Conservation (phyloP, 306 rosid genomes). For the Sicyos baderoa region DNA sequence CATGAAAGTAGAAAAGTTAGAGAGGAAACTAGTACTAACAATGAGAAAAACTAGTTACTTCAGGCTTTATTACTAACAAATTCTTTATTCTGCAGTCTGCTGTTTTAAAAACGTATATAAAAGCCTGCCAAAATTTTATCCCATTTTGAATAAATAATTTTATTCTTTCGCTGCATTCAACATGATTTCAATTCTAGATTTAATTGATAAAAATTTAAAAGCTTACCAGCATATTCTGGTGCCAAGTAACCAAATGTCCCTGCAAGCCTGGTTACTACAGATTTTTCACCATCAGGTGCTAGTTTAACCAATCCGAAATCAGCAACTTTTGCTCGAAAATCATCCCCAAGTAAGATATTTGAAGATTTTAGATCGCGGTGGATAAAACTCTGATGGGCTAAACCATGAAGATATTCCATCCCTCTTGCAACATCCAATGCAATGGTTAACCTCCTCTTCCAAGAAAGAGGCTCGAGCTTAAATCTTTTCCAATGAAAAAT, state of each 20-base stretch:
- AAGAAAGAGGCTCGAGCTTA: slow-evolving; percentile 74
- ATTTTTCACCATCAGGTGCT: slow-evolving; percentile 86
- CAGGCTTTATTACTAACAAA: not conserved
- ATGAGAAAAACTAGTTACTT: not conserved
- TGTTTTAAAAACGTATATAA: not conserved
- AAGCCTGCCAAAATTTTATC: too few relatives aligned
- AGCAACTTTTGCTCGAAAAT: slow-evolving; percentile 78
- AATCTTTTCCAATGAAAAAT: slow-evolving; percentile 82
- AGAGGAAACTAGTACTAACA: not conserved
- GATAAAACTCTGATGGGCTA: slow-evolving; percentile 94
- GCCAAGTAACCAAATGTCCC: slow-evolving; percentile 98
- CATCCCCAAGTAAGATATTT: slow-evolving; percentile 81
- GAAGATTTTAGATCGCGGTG: slow-evolving; percentile 99
- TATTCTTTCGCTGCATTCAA: too few relatives aligned
- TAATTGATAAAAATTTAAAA: too few relatives aligned
- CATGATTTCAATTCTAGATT: too few relatives aligned
- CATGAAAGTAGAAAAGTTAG: slow-evolving; percentile 28
- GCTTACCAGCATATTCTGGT: slow-evolving; percentile 94
- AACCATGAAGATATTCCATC: slow-evolving; percentile 85
- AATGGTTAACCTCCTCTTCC: slow-evolving; percentile 89
- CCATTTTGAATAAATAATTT: too few relatives aligned
- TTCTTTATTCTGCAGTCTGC: not conserved
- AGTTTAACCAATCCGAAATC: slow-evolving; percentile 97
- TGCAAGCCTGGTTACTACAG: slow-evolving; percentile 83
- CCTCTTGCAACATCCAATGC: slow-evolving; percentile 98